Base-by-base conservation (phyloP, 1,139 yeast genomes). In the Geotrichum carabidarum region DNA sequence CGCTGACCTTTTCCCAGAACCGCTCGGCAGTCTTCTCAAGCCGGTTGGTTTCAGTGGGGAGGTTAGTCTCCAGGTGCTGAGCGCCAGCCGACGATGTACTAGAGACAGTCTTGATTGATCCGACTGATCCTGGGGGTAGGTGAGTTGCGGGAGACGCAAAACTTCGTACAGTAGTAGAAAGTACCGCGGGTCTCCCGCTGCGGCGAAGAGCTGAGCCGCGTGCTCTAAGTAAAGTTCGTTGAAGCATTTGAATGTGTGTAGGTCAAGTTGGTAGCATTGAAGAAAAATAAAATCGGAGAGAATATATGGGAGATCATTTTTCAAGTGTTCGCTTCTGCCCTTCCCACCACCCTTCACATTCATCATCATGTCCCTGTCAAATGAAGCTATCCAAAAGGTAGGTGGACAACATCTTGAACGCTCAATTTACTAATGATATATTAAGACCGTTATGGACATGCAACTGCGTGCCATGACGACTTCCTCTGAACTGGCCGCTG, bases 1-100 rank as follows among this genome's bases (percentile, higher is more conserved):
- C 74, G 31, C 76, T 78, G 8, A 89, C 95, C 55, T 82, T 79
- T 57, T 86, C 88, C 98, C 98, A 93, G 68, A 93, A 91, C 69
- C 83, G 83, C 51, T 81, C 76, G 53, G 86, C 71, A 0, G 95
- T 84, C 67, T 83, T 84, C 51, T 86, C 80, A 55, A 86, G 73
- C 62, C 86, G 75, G 68, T 86, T 87, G 5, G 95, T 80, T 62
- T 86, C 90, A 0, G 87, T 48, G 4, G 35, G 56, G 40, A 55
- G 58, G 55, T 64, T 63, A 17, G 63, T 51, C 44, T 65, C 68
- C 11, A 59, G 22, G 30, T 55, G 58, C 38, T 51, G 53, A 3
- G 55, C 44, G 11, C 41, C 45, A 8, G 50, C 17, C 15, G 45
- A 18, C 9, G 50, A 15, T 6, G 44, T 18, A 12, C 30, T 31